Percentiles rank a stretch among this genome's conserved stretches.
phyloP scores from a whole-genome alignment of 768 basidiomycete species.

The Hericium coralloides region DNA sequence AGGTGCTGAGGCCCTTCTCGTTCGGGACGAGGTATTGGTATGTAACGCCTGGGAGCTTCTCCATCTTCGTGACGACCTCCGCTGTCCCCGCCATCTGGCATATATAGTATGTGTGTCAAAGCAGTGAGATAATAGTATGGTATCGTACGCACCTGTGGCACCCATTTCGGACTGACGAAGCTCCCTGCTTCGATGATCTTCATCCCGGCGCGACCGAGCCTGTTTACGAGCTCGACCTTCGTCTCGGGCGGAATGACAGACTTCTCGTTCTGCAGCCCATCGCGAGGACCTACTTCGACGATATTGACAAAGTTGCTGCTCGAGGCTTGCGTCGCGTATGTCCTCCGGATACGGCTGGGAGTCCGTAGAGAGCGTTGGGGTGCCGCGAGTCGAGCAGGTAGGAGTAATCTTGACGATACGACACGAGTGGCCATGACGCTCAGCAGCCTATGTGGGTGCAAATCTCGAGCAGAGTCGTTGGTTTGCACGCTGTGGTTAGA shows the following conservation, averaged over 20 bases:
- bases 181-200: constrained; percentile 75
- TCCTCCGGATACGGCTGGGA: too few relatives aligned
- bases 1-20: constrained; percentile 61
- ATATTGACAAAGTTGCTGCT: constrained; percentile 41
- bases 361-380: too few relatives aligned
- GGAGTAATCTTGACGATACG: too few relatives aligned
- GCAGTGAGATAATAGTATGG: background rate
- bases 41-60: constrained; percentile 43
- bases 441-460: too few relatives aligned
- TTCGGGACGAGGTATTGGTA: constrained; percentile 83
- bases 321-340: constrained; percentile 4
- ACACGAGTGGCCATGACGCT: too few relatives aligned
- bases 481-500: too few relatives aligned
- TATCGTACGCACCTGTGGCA: constrained; percentile 62
- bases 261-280: constrained; percentile 89
- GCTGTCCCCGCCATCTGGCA: constrained; percentile 80
- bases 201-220: constrained; percentile 60
- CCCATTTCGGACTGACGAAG: constrained; percentile 91
- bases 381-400: too few relatives aligned
- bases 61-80: constrained; percentile 55
- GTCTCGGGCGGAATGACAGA: constrained; percentile 58
- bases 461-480: too few relatives aligned
- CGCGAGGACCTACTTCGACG: constrained; percentile 86
- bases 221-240: constrained; percentile 74
- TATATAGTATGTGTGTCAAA: background rate